Percentiles rank a stretch among this genome's conserved stretches.
Conservation (phyloP, 169 alveolate species). For the Besnoitia besnoiti region DNA sequence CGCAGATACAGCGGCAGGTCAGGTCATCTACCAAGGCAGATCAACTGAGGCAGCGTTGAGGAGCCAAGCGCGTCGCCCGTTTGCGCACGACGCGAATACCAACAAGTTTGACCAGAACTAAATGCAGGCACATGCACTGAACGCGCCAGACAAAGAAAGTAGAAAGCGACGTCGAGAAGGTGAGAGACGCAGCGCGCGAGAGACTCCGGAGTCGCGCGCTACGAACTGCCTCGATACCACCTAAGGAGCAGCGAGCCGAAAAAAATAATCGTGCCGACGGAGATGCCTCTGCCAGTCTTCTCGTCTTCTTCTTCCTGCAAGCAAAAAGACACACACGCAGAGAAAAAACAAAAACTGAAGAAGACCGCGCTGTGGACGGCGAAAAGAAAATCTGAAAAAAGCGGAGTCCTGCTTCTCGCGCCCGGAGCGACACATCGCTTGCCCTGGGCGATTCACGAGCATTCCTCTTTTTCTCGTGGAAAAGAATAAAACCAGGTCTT, state of each 20-base stretch:
- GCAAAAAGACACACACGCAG: not conserved
- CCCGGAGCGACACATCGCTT: not conserved
- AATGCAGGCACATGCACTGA: too few relatives aligned
- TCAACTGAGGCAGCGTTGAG: too few relatives aligned
- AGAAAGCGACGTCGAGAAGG: too few relatives aligned
- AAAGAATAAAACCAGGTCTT: not conserved
- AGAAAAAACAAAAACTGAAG: not conserved
- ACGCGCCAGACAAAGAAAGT: too few relatives aligned
- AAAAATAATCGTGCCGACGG: constrained; percentile 46
- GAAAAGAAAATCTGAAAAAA: not conserved
- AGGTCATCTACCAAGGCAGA: too few relatives aligned
- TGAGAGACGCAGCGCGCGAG: not conserved
- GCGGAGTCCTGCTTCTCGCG: not conserved
- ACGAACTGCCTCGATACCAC: constrained; percentile 41
- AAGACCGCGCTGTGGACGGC: not conserved
- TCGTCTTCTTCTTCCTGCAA: constrained; percentile 49
- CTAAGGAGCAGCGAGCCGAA: constrained; percentile 30
- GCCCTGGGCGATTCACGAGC: not conserved
- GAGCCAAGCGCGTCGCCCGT: too few relatives aligned
- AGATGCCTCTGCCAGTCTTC: constrained; percentile 37
- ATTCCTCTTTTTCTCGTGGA: not conserved
- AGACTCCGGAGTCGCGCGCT: not conserved
- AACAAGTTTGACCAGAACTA: too few relatives aligned
- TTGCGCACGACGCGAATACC: too few relatives aligned
- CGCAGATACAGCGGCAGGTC: too few relatives aligned